Evolutionary conservation across 768 basidiomycete species (phyloP), one percentile per base, ranked within the genome.

Genomic region (Lactarius vividus): DNA sequence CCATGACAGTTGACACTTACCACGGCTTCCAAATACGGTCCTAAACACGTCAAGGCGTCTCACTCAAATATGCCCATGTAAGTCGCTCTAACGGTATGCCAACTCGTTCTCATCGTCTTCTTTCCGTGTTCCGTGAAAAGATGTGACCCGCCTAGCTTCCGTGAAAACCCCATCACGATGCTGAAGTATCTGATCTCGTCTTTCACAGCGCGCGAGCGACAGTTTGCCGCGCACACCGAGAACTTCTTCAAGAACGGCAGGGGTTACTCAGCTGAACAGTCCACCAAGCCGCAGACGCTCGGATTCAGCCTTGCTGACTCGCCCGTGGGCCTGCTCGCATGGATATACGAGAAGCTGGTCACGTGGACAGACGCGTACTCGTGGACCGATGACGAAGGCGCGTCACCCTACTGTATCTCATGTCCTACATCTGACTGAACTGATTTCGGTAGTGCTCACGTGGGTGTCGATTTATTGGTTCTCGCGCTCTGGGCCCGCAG

Each of bases 401-500:
- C 4, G 66, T 35, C n/a, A 23, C 23, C 8, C 16, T 49, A 18
- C 35, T 37, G 1, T 40, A 40, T 40, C 39, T 40, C 15, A 40
- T 1, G 16, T 16, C 4, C 13, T 1, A 15, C 4, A 13, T 13
- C 37, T 39, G 5, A 39, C 13, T 16, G 39, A 40, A 40, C 39
- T 37, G 11, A 4, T 13, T 13, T 37, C 35, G 2, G 35, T 62
- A 85, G 86, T 86, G 1, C 69, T 88, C 40, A 85, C 83, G 0
- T 88, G 85, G 85, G 72, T 85, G 20, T 85, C 84, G 3, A 76
- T 85, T 13, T 85, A 83, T 69, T 82, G 79, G 77, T 85, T 87
- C 73, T 86, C 85, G 35, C 35, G 35, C 35, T 1, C 11, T 0
- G 35, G 35, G 11, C 35, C 35, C 35, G 35, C 35, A 11, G 35